Conservation (phyloP, 495 filamentous ascomycete species). For the Penicillium lagena region DNA sequence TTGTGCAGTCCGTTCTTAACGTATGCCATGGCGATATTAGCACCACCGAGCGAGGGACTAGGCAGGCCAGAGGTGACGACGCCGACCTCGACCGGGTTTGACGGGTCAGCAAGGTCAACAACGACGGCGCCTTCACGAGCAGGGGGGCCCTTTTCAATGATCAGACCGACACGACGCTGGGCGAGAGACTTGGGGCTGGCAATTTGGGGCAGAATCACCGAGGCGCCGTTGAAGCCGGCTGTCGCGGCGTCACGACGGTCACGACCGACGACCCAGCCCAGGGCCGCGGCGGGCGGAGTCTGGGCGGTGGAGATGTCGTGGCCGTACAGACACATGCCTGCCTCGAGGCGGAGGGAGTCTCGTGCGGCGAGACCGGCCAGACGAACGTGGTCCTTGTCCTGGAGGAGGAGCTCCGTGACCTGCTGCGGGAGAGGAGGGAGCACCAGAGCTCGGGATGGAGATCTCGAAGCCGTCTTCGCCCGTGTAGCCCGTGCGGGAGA, state of each 20-base stretch:
- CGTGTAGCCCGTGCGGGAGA: constrained; percentile 89
- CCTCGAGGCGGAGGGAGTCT: constrained; percentile 88
- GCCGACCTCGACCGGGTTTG: constrained; percentile 41
- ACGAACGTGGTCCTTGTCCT: constrained; percentile 55
- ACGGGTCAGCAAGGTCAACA: constrained; percentile 52
- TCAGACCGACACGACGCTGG: constrained; percentile 71
- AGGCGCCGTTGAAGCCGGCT: constrained; percentile 68
- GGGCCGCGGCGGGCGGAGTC: constrained; percentile 77
- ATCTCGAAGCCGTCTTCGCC: constrained; percentile 99
- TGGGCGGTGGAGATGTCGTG: constrained; percentile 87
- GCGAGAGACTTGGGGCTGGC: constrained; percentile 60
- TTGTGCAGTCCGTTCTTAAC: constrained; percentile 78
- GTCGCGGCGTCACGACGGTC: constrained; percentile 51
- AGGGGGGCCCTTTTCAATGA: constrained; percentile 75
- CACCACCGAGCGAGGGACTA: constrained; percentile 71
- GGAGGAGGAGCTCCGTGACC: constrained; percentile 58
- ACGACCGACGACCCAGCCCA: constrained; percentile 82
- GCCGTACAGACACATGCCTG: constrained; percentile 98
- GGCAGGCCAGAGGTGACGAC: constrained; percentile 88
- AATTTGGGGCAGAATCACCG: constrained; percentile 65
- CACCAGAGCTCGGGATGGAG: constrained; percentile 56
- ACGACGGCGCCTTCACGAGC: constrained; percentile 86
- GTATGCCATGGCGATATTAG: constrained; percentile 97
- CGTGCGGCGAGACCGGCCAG: constrained; percentile 85
- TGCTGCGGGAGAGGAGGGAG: constrained; percentile 29